Evolutionary conservation across 805 yeast genomes (phyloP).

Genomic region (Saturnispora silvae): DNA sequence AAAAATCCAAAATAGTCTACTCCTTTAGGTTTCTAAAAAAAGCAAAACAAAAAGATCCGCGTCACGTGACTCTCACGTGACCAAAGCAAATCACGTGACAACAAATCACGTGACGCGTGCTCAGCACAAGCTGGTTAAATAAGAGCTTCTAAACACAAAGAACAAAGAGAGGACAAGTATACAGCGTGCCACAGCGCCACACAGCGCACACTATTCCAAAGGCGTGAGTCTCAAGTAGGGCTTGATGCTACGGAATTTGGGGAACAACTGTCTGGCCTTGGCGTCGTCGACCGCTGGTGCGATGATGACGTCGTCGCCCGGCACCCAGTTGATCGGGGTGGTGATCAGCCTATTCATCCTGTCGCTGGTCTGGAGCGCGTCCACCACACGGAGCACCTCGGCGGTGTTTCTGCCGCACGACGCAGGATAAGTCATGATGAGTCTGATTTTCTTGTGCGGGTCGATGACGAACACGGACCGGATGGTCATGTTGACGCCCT

Average conservation of each 20-base stretch:
- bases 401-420: conserved; percentile 70
- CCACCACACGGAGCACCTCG: conserved; percentile 60
- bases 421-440: conserved; percentile 60
- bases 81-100: too few species aligned
- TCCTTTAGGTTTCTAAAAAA: too few species aligned
- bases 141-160: too few species aligned
- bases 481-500: conserved; percentile 56
- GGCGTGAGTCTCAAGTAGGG: conserved; percentile 54
- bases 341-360: conserved; percentile 38
- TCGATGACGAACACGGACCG: conserved; percentile 66
- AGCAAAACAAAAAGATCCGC: too few species aligned
- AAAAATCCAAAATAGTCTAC: too few species aligned
- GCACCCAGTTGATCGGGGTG: conserved; percentile 63
- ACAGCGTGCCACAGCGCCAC: neutral
- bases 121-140: too few species aligned
- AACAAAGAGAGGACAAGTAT: neutral
- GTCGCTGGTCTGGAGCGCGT: conserved; percentile 59
- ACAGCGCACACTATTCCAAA: conserved; percentile 10
- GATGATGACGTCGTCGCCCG: conserved; percentile 64
- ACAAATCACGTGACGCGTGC: too few species aligned
- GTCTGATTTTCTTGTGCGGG: conserved; percentile 52
- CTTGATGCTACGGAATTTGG: conserved; percentile 49
- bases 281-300: conserved; percentile 55
- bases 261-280: conserved; percentile 50
- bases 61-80: too few species aligned